Base-by-base conservation (phyloP, 306 rosid genomes). In the Canavalia gladiata region DNA sequence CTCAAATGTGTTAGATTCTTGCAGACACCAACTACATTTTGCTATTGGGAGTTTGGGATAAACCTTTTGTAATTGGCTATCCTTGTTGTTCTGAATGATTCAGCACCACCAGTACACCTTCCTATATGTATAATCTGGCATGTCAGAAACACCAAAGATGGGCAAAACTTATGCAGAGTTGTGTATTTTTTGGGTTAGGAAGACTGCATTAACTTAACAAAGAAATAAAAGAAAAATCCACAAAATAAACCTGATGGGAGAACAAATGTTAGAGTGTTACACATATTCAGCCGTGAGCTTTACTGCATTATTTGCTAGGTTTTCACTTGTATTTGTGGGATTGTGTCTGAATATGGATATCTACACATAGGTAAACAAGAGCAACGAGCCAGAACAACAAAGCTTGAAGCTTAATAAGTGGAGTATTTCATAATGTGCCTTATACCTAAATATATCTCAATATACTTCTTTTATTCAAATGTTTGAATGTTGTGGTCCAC, bases 401-500 rank as follows among this genome's bases (percentile, higher is more conserved):
- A 56, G 66, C 9, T 12, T 37, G 9, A 34, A 72, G 45, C 35
- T 73, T 37, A 35, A 52, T 18, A 8, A 52, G 31, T 74, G 10
- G 46, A 49, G 33, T 39, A 29, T 74, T 34, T 75, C 6, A 34
- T 63, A 64, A 41, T 60, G 42, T 30, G 39, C 54, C 9, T 72
- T 72, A 28, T 10, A 9, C 35, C 72, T 9, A 10, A 31, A 35
- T 25, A 29, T 49, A 66, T 74, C 28, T 42, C 41, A 8, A 11
- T 35, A 18, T 49, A 68, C 62, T 70, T 42, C 1, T 56, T 45
- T 62, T 39, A 69, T 25, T 30, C 33, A 13, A 51, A 50, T 62
- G 33, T 72, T 59, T 69, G 70, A 69, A 79, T 72, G 42, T 29
- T n/a, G 8, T 62, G 68, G 7, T 51, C 37, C 41, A 37, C 41